phyloP scores from a whole-genome alignment of 176 grass and related monocot genomes.

The Poa annua region DNA sequence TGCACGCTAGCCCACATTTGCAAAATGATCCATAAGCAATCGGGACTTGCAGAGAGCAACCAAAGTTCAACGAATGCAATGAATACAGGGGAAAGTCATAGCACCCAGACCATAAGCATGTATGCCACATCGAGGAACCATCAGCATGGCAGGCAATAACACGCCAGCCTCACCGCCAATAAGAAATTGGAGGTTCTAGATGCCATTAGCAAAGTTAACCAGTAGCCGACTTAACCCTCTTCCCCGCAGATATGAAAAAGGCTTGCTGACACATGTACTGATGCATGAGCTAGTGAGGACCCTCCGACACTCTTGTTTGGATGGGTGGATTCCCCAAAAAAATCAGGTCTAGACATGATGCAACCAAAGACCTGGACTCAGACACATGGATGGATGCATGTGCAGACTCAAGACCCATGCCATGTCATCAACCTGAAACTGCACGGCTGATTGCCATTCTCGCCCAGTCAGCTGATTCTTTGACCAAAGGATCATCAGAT shows the following conservation, averaged over 20 bases:
- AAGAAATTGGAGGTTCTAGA: conserved; percentile 54
- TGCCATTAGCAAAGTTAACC: conserved; percentile 52
- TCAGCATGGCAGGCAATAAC: conserved; percentile 45
- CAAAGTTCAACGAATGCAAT: conserved; percentile 57
- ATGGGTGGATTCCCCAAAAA: conserved; percentile 47
- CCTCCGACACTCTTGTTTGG: conserved; percentile 54
- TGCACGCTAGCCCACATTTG: not conserved
- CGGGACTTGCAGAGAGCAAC: conserved; percentile 31
- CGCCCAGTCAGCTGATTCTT: conserved; percentile 85
- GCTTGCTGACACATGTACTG: conserved; percentile 55
- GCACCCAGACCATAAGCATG: conserved; percentile 39
- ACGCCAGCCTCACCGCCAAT: conserved; percentile 51
- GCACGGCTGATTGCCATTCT: conserved; percentile 74
- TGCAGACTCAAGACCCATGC: conserved; percentile 48
- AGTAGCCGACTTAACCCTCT: conserved; percentile 53
- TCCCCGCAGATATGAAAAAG: conserved; percentile 33
- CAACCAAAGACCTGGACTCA: conserved; percentile 56
- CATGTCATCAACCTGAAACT: conserved; percentile 75
- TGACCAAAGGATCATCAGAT: conserved; percentile 75
- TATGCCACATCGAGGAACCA: conserved; percentile 32
- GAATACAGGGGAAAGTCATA: conserved; percentile 45
- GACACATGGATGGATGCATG: conserved; percentile 59
- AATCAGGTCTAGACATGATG: conserved; percentile 61
- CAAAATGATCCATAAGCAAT: conserved; percentile 47
- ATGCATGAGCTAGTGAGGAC: conserved; percentile 69